Conservation (phyloP, 371 early-diverging fungal genomes). For the Lichtheimia ornata region DNA sequence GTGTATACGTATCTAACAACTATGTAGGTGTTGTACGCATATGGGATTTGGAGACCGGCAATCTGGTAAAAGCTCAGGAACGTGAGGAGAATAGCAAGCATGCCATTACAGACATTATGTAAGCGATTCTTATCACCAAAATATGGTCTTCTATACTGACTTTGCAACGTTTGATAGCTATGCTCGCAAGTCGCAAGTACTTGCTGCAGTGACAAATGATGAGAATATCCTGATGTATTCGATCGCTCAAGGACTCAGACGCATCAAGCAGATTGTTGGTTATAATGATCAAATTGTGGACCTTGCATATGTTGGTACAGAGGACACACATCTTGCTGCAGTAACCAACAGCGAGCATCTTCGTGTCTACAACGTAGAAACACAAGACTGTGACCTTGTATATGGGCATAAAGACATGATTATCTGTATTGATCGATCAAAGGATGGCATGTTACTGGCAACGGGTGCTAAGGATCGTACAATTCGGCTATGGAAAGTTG, state of each 20-base stretch:
- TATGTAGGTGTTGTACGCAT: constrained; percentile 60
- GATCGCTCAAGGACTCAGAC: constrained; percentile 49
- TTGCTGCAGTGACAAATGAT: constrained; percentile 83
- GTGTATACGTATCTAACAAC: background rate
- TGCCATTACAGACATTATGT: constrained; percentile 68
- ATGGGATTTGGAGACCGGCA: constrained; percentile 71
- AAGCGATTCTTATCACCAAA: constrained; percentile 8
- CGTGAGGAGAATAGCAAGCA: constrained; percentile 67
- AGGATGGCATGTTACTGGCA: constrained; percentile 68
- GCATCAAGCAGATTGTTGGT: constrained; percentile 86
- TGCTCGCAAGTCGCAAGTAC: constrained; percentile 48
- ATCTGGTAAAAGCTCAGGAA: constrained; percentile 60
- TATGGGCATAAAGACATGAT: constrained; percentile 90
- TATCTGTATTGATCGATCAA: constrained; percentile 72
- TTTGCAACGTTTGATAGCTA: constrained; percentile 36
- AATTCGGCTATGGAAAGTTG: constrained; percentile 77
- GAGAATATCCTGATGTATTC: constrained; percentile 87
- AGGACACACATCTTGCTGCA: constrained; percentile 78
- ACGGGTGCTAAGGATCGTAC: constrained; percentile 92
- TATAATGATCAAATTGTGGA: constrained; percentile 96
- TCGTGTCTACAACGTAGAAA: constrained; percentile 80
- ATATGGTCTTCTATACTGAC: background rate
- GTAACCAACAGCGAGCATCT: constrained; percentile 92
- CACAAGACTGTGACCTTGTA: constrained; percentile 81
- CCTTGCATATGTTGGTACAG: constrained; percentile 73